Base-by-base conservation (phyloP, 805 yeast genomes). In the Nadsonia fulvescens region DNA sequence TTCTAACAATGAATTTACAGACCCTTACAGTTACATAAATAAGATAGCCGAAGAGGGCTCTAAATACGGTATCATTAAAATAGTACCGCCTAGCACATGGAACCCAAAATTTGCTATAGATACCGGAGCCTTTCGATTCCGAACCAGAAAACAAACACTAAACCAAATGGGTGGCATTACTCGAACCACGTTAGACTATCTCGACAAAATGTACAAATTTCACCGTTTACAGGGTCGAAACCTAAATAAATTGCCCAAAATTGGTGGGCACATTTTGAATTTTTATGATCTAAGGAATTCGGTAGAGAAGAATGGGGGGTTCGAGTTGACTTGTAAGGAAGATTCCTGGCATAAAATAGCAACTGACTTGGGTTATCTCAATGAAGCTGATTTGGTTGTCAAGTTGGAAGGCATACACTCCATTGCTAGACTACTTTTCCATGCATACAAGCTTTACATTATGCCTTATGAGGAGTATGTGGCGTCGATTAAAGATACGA, bases 11-110 rank as follows among this genome's bases (percentile, higher is more conserved):
- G 71, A 76, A 37, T 65, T 70, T 32, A 40, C 47, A 7, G 71
- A 74, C 43, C 91, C 93, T 1, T 63, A 73, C 12, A 46, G 45
- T n/a, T 74, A 70, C 36, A 52, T 78, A 10, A 72, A 75, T 12
- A 54, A 63, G 8, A 46, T 67, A 1, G 45, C 50, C 8, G 54
- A 58, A 0, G 38, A 58, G 6, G 93, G 89, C 3, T 48, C 44
- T 16, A 44, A 51, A 15, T 67, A 60, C 44, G 94, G 94, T 1
- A 82, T 89, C 40, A 49, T 81, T 22, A 83, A 82, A 41, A 44
- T 83, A 3, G 54, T 63, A 5, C 72, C 91, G 4, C 83, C 86
- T 0, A 32, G 32, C 1, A 39, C 37, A 2, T 65, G 64, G 54
- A 43, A 49, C 11, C 72, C 58, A 6, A 32, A 30, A 23, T 48